Evolutionary conservation across 805 yeast species (phyloP), one percentile per base, ranked within the genome.

Genomic region (Teunomyces pallodes): DNA sequence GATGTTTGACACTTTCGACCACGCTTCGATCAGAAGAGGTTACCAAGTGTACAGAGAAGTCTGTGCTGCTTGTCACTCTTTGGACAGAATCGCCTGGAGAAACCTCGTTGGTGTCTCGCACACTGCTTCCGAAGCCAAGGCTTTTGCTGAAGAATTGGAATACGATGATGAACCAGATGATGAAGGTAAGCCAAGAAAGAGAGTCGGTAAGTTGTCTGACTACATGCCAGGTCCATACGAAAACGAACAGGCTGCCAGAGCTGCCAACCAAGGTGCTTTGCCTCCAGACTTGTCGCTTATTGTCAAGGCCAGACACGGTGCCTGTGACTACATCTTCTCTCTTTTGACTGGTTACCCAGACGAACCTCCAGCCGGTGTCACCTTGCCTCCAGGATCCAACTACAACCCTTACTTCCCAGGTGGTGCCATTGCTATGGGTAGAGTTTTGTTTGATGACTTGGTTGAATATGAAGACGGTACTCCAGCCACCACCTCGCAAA

Each of bases 321-420:
- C 90, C 59, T 81, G 87, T 68, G 98, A 94, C 72, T 94, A 94
- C 76, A 87, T 94, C 70, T 94, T 94, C 73, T 75, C 97, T 28
- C 76, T 94, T 66, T 85, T 94, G 73, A 94, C 98, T 54, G 99
- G 99, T 67, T 94, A 94, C 80, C 98, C 98, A 64, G 99, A 94
- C 42, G 98, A 94, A 54, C 87, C 96, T 53, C 99, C 99, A 59
- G 98, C 97, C 29, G 99, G 99, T 79, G 97, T 89, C 52, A 80
- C 71, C 45, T 79, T 94, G 62, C 95, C 98, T 50, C 87, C 89
- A 54, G 99, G 99, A 56, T 73, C 96, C 54, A 94, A 94, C 85
- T 94, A 94, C 78, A 94, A 94, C 82, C 99, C 99, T 66, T 94
- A 94, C 81, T 94, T 94, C 96, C 98, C 99, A 70, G 98, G 98